A percentile compares a stretch with the other conserved stretches of the same genome.
phyloP scores from a whole-genome alignment of 2,329 filamentous ascomycete species.

The Sclerotinia spermophila region DNA sequence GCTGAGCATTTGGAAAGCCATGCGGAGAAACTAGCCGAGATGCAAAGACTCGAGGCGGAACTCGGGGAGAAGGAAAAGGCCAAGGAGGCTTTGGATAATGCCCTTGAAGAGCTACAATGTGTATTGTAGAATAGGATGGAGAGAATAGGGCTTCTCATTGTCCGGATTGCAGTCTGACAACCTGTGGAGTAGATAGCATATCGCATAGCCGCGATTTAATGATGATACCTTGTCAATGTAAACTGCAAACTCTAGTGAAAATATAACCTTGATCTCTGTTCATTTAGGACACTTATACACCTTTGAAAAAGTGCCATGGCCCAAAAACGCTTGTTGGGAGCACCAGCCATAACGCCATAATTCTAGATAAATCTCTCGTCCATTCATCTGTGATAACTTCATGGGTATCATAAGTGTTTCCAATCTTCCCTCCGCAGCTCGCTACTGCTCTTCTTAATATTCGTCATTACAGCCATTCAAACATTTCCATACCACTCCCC shows the following conservation, averaged over 20 bases:
- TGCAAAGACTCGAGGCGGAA: neutral
- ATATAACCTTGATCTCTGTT: neutral
- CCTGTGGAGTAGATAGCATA: neutral
- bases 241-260: neutral
- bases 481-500: too few relatives aligned
- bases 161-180: neutral
- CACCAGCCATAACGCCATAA: neutral
- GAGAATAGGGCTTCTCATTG: neutral
- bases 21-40: neutral
- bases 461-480: neutral
- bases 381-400: conserved; percentile 9
- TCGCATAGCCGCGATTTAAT: neutral
- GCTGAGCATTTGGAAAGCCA: neutral
- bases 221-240: neutral
- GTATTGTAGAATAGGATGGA: neutral
- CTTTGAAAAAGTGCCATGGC: neutral
- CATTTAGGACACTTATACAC: neutral
- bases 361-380: neutral
- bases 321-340: conserved; percentile 8
- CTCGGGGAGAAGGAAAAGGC: neutral
- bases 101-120: neutral
- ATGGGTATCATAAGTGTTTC: conserved; percentile 17
- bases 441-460: neutral
- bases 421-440: neutral
- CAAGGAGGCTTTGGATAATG: neutral